Evolutionary conservation across 2,329 filamentous ascomycete genomes (phyloP).

Genomic region (Diaporthe helianthi): DNA sequence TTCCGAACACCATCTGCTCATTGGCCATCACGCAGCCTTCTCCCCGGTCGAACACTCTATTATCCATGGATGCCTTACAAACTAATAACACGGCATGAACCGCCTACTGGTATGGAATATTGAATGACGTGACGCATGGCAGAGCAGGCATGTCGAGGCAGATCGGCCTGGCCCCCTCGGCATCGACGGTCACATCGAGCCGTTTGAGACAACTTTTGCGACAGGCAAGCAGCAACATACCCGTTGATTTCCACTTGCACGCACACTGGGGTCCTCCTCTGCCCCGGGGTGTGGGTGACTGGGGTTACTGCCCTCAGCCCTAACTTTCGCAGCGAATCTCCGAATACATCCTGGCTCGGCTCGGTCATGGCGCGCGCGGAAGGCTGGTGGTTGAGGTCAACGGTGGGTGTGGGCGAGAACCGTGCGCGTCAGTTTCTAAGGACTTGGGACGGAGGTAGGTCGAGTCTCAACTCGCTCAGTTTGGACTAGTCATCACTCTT

Average conservation of each 20-base stretch:
- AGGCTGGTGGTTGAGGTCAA: background rate
- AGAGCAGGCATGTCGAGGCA: slow-evolving; percentile 17
- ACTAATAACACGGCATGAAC: slow-evolving; percentile 21
- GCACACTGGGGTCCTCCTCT: too few relatives aligned
- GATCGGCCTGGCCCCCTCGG: slow-evolving; percentile 5
- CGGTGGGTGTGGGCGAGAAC: slow-evolving; percentile 12
- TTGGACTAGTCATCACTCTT: slow-evolving; percentile 15
- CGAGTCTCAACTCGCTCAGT: slow-evolving; percentile 19
- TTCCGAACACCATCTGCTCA: slow-evolving; percentile 6
- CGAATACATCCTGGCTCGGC: slow-evolving; percentile 13
- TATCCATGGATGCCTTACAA: slow-evolving; percentile 18
- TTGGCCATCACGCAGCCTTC: background rate
- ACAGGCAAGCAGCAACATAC: background rate
- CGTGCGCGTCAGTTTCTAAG: slow-evolving; percentile 10
- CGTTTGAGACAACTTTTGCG: slow-evolving; percentile 18
- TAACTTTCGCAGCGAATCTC: slow-evolving; percentile 1
- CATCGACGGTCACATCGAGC: slow-evolving; percentile 11
- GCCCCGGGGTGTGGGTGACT: too few relatives aligned
- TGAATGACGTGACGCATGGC: slow-evolving; percentile 23
- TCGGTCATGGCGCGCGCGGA: slow-evolving; percentile 15
- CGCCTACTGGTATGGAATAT: slow-evolving; percentile 17
- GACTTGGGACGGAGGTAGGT: slow-evolving; percentile 14
- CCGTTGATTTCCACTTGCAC: slow-evolving; percentile 6
- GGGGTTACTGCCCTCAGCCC: background rate
- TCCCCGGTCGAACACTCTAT: background rate